These are phyloP conservation scores for Eremothecium coryli DNA, from an alignment of 1,139 yeast species.

Conservation along the genomic window DNA sequence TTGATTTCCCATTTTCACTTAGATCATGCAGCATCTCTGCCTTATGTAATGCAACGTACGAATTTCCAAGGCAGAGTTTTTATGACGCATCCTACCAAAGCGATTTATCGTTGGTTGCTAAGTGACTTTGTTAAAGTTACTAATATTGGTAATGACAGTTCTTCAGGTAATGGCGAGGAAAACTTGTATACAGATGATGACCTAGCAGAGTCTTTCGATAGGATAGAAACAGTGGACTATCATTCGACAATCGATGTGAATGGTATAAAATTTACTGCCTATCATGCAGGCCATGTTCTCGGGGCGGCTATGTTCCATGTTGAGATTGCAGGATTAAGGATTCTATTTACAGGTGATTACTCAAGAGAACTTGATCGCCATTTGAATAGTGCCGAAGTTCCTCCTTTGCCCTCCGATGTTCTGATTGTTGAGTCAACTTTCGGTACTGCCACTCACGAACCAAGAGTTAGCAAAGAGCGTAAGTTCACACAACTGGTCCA, in stretches of 20 bases:
- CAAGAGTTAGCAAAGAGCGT: slow-evolving; percentile 74
- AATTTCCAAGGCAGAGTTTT: slow-evolving; percentile 89
- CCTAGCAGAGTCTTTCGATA: slow-evolving; percentile 73
- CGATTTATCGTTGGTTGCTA: slow-evolving; percentile 88
- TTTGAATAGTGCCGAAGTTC: slow-evolving; percentile 90
- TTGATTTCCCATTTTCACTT: slow-evolving; percentile 91
- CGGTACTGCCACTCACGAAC: slow-evolving; percentile 96
- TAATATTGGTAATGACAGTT: slow-evolving; percentile 45
- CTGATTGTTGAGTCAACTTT: slow-evolving; percentile 92
- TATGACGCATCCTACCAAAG: slow-evolving; percentile 99
- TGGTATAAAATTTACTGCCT: slow-evolving; percentile 93
- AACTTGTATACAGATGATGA: slow-evolving; percentile 86
- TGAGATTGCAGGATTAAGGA: slow-evolving; percentile 86
- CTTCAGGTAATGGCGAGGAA: slow-evolving; percentile 33
- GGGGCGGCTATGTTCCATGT: slow-evolving; percentile 98
- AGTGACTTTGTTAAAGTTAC: slow-evolving; percentile 93
- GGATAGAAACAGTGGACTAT: slow-evolving; percentile 87
- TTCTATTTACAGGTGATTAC: slow-evolving; percentile 91
- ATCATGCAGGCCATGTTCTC: slow-evolving; percentile 96
- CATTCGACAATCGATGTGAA: slow-evolving; percentile 85
- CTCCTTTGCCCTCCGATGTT: slow-evolving; percentile 80
- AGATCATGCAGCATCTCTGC: slow-evolving; percentile 96
- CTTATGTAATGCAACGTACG: slow-evolving; percentile 96
- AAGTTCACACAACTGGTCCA: slow-evolving; percentile 76
- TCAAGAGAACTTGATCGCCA: slow-evolving; percentile 95